Conservation (phyloP, 495 filamentous ascomycete genomes). For the Lepidopterella palustris region DNA sequence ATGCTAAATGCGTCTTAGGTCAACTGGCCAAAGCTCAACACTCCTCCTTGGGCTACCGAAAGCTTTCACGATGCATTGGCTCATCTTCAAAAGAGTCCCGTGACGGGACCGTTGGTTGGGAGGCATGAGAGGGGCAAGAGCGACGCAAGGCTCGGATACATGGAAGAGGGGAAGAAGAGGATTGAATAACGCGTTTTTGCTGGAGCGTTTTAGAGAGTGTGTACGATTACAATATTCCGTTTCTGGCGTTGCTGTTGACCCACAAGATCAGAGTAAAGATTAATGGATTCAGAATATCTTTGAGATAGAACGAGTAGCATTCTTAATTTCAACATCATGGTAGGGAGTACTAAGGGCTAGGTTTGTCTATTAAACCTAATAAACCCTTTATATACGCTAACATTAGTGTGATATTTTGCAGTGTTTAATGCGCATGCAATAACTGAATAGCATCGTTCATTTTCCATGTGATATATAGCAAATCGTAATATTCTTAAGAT, state of each 20-base stretch:
- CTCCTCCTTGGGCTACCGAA: conserved; percentile 73
- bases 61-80: conserved; percentile 81
- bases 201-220: background rate
- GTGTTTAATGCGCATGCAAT: too few relatives aligned
- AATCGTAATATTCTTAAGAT: too few relatives aligned
- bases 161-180: conserved; percentile 96
- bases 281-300: too few relatives aligned
- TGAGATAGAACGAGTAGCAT: too few relatives aligned
- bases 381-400: too few relatives aligned
- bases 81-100: conserved; percentile 64
- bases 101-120: conserved; percentile 64
- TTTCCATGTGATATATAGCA: too few relatives aligned
- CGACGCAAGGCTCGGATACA: conserved; percentile 66
- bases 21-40: conserved; percentile 94
- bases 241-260: background rate
- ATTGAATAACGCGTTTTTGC: conserved; percentile 55
- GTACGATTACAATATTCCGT: background rate
- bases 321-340: too few relatives aligned
- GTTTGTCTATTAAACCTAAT: too few relatives aligned
- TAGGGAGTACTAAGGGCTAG: too few relatives aligned
- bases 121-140: conserved; percentile 71
- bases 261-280: too few relatives aligned
- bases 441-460: too few relatives aligned
- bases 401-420: too few relatives aligned
- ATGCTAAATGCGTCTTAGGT: conserved; percentile 49